Conservation (phyloP, 352 stramenopile genomes). For the Globisporangium splendens region DNA sequence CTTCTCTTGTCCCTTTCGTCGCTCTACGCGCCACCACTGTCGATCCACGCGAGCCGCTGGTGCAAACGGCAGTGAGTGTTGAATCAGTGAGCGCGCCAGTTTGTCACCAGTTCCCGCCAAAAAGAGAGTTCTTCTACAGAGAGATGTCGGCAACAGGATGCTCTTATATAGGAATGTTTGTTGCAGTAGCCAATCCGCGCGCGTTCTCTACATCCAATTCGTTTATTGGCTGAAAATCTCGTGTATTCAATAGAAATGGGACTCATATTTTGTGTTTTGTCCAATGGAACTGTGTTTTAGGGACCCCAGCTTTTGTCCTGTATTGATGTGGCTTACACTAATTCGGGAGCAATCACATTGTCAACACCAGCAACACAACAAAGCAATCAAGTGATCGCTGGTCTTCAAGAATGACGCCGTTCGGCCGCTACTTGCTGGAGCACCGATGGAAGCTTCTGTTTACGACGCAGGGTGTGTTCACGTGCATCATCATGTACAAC, state of each 20-base stretch:
- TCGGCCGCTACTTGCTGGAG: slow-evolving; percentile 54
- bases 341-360: no score
- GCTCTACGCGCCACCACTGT: background rate
- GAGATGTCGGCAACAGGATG: background rate
- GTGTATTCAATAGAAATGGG: no score
- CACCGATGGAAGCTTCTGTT: slow-evolving; percentile 79
- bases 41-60: background rate
- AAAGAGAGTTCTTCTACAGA: slow-evolving; percentile 7
- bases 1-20: background rate
- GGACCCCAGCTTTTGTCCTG: no score
- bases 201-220: no score
- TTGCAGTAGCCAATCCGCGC: no score
- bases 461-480: slow-evolving; percentile 69
- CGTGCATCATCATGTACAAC: slow-evolving; percentile 54
- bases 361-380: no score
- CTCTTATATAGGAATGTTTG: no score
- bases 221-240: no score
- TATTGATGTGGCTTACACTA: no score
- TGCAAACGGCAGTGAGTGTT: background rate
- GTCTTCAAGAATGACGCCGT: slow-evolving; percentile 30
- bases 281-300: no score
- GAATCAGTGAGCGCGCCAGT: slow-evolving; percentile 1
- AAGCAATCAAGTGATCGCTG: no score
- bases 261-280: no score
- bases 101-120: slow-evolving; percentile 23